Conservation (phyloP, 2,329 filamentous ascomycete species). For the Chalaropsis thielavioides region DNA sequence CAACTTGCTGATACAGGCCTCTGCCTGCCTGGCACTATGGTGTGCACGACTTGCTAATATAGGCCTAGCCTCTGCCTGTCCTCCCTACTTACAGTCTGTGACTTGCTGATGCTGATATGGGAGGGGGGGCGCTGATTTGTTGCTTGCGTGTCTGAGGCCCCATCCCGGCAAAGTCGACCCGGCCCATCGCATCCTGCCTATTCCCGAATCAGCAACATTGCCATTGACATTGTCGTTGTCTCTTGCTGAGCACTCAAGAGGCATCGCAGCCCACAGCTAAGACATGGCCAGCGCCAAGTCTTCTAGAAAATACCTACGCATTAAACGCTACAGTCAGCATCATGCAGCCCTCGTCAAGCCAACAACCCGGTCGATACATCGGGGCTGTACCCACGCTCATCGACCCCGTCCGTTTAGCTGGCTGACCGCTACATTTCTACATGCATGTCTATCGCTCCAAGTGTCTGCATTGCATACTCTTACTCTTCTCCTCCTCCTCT, state of each 20-base stretch:
- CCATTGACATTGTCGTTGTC: too few species aligned
- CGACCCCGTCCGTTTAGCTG: too few species aligned
- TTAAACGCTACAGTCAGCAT: background rate
- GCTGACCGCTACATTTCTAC: conserved; percentile 1
- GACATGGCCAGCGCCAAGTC: too few species aligned
- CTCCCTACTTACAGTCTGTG: background rate
- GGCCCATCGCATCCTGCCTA: background rate
- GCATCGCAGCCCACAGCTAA: too few species aligned
- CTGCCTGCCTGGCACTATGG: background rate
- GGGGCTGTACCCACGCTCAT: too few species aligned
- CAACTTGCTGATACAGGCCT: background rate
- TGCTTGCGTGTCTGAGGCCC: background rate
- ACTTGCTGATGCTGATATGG: background rate
- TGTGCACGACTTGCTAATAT: too few species aligned
- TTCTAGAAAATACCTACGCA: conserved; percentile 1
- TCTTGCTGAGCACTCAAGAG: too few species aligned
- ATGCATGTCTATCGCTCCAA: background rate
- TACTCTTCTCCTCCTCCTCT: background rate
- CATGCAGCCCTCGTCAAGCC: background rate
- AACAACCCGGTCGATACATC: background rate
- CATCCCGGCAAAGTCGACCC: background rate
- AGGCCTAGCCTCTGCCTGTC: background rate
- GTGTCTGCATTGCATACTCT: background rate
- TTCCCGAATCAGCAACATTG: background rate
- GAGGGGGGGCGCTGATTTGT: too few species aligned